Percentiles rank a stretch among this genome's conserved stretches.
These are phyloP conservation scores for Plenodomus tracheiphilus DNA, from an alignment of 2,329 filamentous ascomycete species.

Conservation along the genomic window DNA sequence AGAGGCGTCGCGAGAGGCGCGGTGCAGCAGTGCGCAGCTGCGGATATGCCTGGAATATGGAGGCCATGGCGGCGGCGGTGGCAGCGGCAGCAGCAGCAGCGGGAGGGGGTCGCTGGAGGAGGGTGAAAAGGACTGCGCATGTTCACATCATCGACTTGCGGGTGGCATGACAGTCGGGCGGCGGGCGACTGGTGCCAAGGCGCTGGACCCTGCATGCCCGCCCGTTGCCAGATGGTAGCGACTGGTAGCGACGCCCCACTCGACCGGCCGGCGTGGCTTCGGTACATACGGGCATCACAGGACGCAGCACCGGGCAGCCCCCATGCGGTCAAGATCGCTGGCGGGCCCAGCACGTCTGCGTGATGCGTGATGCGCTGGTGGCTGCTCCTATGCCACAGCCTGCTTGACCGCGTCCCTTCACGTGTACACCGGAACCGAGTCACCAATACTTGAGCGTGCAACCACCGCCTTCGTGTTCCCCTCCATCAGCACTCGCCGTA, in stretches of 20 bases:
- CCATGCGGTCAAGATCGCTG: too few relatives aligned
- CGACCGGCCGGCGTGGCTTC: conserved; percentile 1
- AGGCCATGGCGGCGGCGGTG: conserved; percentile 32
- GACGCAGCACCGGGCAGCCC: too few relatives aligned
- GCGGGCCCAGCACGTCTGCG: conserved; percentile 10
- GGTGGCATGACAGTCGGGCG: conserved; percentile 13
- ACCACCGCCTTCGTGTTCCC: conserved; percentile 6
- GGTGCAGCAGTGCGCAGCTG: conserved; percentile 44
- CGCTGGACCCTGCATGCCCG: conserved; percentile 14
- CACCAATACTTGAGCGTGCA: background rate
- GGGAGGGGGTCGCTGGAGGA: background rate
- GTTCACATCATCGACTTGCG: conserved; percentile 11
- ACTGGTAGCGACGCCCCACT: conserved; percentile 15
- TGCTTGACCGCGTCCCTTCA: conserved; percentile 1
- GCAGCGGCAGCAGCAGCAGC: background rate
- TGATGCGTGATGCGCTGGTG: conserved; percentile 9
- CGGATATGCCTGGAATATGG: conserved; percentile 42
- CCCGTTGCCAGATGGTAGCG: conserved; percentile 10
- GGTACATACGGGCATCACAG: conserved; percentile 13
- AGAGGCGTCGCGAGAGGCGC: conserved; percentile 42
- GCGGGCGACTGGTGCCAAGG: background rate
- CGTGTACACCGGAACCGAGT: too few relatives aligned
- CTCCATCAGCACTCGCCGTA: conserved; percentile 2
- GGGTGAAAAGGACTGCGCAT: too few relatives aligned
- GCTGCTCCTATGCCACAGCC: conserved; percentile 1